Base-by-base conservation (phyloP, 2,329 filamentous ascomycete genomes). In the Acarospora socialis region DNA sequence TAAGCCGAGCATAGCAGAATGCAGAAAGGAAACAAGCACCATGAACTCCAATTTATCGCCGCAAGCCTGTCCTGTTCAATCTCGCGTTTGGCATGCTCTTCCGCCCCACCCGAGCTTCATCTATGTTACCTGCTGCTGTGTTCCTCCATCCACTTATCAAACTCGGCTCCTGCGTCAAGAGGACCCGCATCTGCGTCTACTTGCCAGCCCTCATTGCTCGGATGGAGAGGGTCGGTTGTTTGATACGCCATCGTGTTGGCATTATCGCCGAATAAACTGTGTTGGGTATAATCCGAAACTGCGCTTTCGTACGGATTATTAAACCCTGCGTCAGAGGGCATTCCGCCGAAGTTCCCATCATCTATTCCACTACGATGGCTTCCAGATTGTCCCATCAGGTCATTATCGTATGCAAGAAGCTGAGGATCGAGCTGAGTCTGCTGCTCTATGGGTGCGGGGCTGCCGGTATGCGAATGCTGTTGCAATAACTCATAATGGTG, bases 81-180 rank as follows among this genome's bases (percentile, higher is more conserved):
- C n/a, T n/a, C n/a, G n/a, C n/a, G n/a, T n/a, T n/a, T n/a, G n/a
- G n/a, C n/a, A n/a, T n/a, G n/a, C n/a, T n/a, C n/a, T n/a, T n/a
- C n/a, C n/a, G n/a, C n/a, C n/a, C n/a, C n/a, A n/a, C n/a, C n/a
- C n/a, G n/a, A n/a, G n/a, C n/a, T 18, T 23, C 8, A 32, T 19
- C 7, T 10, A 36, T 34, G 42, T 28, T 40, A 46, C 27, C 35
- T 35, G 3, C 28, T 30, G 12, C 22, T 28, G 21, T 57, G 30
- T 33, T 34, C 34, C 32, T 52, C 45, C 40, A 65, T 50, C 60
- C 60, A 64, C 28, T 58, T 56, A 27, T 64, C 60, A 37, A 64
- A 61, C 28, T 65, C 58, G 12, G 56, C 54, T 23, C 52, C 53
- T 30, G 53, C 47, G 28, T 61, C 54, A 33, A 56, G 44, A n/a